These are phyloP conservation scores for Aurinia saxatilis DNA, from an alignment of 345 rosid genomes.

Conservation along the genomic window DNA sequence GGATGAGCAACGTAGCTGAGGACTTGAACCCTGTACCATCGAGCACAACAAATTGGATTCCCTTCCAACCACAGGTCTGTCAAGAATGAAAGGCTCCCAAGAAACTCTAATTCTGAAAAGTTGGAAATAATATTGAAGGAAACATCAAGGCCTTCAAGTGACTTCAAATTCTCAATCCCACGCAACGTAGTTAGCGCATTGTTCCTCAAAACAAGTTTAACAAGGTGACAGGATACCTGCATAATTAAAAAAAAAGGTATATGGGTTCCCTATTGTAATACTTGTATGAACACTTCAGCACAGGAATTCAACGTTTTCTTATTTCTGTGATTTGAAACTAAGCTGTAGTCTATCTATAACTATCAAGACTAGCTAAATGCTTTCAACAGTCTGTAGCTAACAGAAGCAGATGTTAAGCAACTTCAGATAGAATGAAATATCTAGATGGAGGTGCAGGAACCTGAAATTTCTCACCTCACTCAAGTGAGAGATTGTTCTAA, in stretches of 20 bases:
- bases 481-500: slow-evolving; percentile 58
- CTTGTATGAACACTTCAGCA: slow-evolving; percentile 16
- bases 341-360: neutral
- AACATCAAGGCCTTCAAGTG: slow-evolving; percentile 93
- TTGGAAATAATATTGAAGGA: slow-evolving; percentile 88
- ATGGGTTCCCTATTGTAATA: slow-evolving; percentile 28
- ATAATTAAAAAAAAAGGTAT: slow-evolving; percentile 39
- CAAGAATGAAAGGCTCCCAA: slow-evolving; percentile 54
- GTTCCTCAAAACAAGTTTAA: slow-evolving; percentile 92
- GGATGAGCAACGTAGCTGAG: slow-evolving; percentile 66
- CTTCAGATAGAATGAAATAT: neutral
- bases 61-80: slow-evolving; percentile 95
- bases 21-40: slow-evolving; percentile 90
- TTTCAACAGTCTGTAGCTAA: neutral
- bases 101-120: slow-evolving; percentile 82
- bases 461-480: slow-evolving; percentile 53
- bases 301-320: neutral
- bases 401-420: neutral
- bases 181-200: slow-evolving; percentile 78
- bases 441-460: neutral
- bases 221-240: slow-evolving; percentile 84
- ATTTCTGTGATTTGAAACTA: neutral
- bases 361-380: neutral
- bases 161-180: slow-evolving; percentile 95
- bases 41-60: slow-evolving; percentile 82